Evolutionary conservation across 495 filamentous ascomycete species (phyloP).

Genomic region (Penicillium ochrochloron): DNA sequence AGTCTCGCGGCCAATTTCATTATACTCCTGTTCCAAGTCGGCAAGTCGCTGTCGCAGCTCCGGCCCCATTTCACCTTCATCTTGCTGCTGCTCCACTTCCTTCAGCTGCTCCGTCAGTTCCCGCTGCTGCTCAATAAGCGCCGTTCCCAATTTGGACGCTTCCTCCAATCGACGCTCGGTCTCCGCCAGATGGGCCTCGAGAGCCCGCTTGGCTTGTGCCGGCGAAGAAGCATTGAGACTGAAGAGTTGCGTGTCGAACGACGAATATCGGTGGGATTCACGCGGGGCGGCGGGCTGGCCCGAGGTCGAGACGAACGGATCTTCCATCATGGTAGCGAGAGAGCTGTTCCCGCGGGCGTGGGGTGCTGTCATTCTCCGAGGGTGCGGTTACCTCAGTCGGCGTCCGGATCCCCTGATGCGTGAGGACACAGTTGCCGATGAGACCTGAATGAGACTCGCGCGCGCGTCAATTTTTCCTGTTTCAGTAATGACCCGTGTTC

Average conservation of each 20-base stretch:
- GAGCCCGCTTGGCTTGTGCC: conserved; percentile 80
- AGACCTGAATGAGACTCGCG: conserved; percentile 28
- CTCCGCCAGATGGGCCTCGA: conserved; percentile 89
- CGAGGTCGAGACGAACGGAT: conserved; percentile 57
- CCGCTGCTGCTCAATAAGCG: conserved; percentile 81
- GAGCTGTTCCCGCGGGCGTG: conserved; percentile 25
- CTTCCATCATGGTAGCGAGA: conserved; percentile 51
- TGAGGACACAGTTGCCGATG: conserved; percentile 34
- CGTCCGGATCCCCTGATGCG: conserved; percentile 31
- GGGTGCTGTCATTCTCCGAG: conserved; percentile 27
- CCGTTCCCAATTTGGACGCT: conserved; percentile 83
- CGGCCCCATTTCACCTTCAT: conserved; percentile 79
- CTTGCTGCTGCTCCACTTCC: conserved; percentile 80
- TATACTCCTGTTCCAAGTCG: conserved; percentile 92
- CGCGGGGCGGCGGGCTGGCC: conserved; percentile 43
- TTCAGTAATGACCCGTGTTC: conserved; percentile 10
- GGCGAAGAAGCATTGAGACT: conserved; percentile 78
- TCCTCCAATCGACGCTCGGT: conserved; percentile 90
- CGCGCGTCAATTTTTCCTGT: conserved; percentile 24
- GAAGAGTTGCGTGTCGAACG: conserved; percentile 79
- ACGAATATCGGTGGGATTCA: conserved; percentile 71
- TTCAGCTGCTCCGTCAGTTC: conserved; percentile 78
- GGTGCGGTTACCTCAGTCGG: conserved; percentile 26
- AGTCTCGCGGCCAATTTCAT: conserved; percentile 89
- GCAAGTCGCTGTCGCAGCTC: conserved; percentile 81